Percentiles rank a stretch among this genome's conserved stretches.
Conservation (phyloP, 768 basidiomycete species). For the Lactarius vividus region DNA sequence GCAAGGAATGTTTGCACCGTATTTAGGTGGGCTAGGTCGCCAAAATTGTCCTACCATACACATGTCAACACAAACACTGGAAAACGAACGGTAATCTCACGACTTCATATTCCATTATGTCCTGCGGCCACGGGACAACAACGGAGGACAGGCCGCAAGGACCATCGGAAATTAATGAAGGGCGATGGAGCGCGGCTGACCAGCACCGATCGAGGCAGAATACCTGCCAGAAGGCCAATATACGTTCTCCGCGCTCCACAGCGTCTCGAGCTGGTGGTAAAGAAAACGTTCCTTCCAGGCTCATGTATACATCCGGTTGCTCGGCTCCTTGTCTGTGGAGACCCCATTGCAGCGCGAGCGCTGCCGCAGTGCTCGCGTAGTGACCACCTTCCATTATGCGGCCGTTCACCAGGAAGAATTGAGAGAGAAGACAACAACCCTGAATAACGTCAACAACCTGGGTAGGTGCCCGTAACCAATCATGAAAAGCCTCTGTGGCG, state of each 20-base stretch:
- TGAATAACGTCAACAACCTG: constrained; percentile 70
- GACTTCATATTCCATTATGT: constrained; percentile 66
- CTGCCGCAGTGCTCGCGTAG: constrained; percentile 70
- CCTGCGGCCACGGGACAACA: constrained; percentile 74
- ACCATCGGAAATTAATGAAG: constrained; percentile 62
- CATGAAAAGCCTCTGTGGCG: constrained; percentile 59
- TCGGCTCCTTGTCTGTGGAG: constrained; percentile 50
- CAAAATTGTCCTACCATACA: constrained; percentile 52
- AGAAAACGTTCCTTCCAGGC: constrained; percentile 41
- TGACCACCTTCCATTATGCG: constrained; percentile 76
- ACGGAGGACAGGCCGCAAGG: constrained; percentile 56
- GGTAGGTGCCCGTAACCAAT: constrained; percentile 55
- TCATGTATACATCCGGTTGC: constrained; percentile 31
- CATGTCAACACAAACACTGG: neutral
- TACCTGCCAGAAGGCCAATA: constrained; percentile 80
- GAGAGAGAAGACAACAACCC: constrained; percentile 69
- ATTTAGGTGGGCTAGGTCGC: constrained; percentile 49
- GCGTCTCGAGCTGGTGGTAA: constrained; percentile 57
- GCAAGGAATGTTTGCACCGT: constrained; percentile 61
- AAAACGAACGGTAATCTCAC: constrained; percentile 38
- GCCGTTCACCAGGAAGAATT: constrained; percentile 76
- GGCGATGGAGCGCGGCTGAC: constrained; percentile 71
- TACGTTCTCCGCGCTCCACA: constrained; percentile 66
- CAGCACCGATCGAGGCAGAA: constrained; percentile 79
- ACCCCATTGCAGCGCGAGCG: constrained; percentile 70